phyloP scores from a whole-genome alignment of 2,329 filamentous ascomycete species.

The Fusarium heterosporum region DNA sequence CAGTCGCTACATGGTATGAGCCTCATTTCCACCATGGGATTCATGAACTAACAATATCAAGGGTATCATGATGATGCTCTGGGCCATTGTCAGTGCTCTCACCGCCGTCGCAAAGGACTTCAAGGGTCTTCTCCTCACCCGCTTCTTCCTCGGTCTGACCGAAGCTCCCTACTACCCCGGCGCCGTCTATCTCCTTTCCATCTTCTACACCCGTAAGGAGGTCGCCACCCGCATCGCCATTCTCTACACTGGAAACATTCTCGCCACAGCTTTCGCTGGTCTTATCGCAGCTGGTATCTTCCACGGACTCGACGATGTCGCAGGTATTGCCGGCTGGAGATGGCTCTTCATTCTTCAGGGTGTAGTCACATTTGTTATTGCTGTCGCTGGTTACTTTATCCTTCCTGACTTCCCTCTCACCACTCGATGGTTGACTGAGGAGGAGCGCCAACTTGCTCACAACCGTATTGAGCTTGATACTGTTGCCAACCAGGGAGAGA shows the following conservation, averaged over 20 bases:
- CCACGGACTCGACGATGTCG: slow-evolving; percentile 45
- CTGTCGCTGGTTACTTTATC: slow-evolving; percentile 46
- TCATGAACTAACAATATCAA: slow-evolving; percentile 7
- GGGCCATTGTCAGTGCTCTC: slow-evolving; percentile 60
- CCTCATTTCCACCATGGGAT: rapidly evolving
- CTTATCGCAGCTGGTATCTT: slow-evolving; percentile 60
- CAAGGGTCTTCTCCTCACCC: slow-evolving; percentile 60
- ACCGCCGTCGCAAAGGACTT: slow-evolving; percentile 63
- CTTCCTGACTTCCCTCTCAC: slow-evolving; percentile 57
- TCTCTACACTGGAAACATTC: slow-evolving; percentile 56
- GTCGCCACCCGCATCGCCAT: slow-evolving; percentile 58
- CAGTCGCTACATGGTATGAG: slow-evolving; percentile 54
- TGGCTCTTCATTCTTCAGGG: slow-evolving; percentile 76
- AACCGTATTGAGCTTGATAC: slow-evolving; percentile 59
- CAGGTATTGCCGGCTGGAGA: slow-evolving; percentile 48
- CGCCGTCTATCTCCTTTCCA: slow-evolving; percentile 58
- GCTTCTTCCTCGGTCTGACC: slow-evolving; percentile 57
- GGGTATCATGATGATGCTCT: slow-evolving; percentile 59
- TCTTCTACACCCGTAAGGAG: slow-evolving; percentile 66
- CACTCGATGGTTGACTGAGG: slow-evolving; percentile 56
- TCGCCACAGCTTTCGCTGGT: slow-evolving; percentile 56
- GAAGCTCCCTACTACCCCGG: slow-evolving; percentile 57
- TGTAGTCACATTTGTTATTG: slow-evolving; percentile 51
- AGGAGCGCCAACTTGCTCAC: slow-evolving; percentile 57
- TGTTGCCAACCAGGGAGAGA: slow-evolving; percentile 57